These are phyloP conservation scores for Aspergillus incahuasiensis DNA, from an alignment of 495 filamentous ascomycete genomes.

Conservation along the genomic window DNA sequence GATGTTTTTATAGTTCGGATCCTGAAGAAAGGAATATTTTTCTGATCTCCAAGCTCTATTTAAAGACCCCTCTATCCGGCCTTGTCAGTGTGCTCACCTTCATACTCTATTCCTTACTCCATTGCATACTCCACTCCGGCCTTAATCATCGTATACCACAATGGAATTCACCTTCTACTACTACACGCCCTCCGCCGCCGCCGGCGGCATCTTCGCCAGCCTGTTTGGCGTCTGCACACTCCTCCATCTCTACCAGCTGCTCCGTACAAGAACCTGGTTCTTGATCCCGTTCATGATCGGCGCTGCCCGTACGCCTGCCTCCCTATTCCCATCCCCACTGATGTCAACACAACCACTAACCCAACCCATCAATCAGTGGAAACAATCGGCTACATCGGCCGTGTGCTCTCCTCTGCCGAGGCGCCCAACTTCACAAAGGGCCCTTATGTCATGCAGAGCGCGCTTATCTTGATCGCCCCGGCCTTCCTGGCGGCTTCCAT, in stretches of 20 bases:
- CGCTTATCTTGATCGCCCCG: conserved; percentile 49
- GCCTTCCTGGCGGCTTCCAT: conserved; percentile 51
- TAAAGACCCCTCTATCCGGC: background rate
- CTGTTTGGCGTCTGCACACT: conserved; percentile 43
- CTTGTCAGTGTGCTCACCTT: background rate
- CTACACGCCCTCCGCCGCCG: conserved; percentile 47
- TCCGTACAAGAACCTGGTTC: conserved; percentile 46
- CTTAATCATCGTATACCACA: too few relatives aligned
- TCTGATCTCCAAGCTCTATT: background rate
- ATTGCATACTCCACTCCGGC: background rate
- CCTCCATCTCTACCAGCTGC: conserved; percentile 42
- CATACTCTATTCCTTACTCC: too few relatives aligned
- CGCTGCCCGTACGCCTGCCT: conserved; percentile 40
- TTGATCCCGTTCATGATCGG: conserved; percentile 54
- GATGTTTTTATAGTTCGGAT: background rate
- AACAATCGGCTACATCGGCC: conserved; percentile 37
- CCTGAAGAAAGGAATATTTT: background rate
- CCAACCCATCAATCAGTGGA: conserved; percentile 26
- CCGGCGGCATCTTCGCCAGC: conserved; percentile 46
- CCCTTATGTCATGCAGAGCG: conserved; percentile 48
- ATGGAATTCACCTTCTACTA: conserved; percentile 24
- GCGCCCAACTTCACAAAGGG: conserved; percentile 23
- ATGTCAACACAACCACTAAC: background rate
- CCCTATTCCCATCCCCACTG: background rate
- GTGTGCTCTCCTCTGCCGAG: conserved; percentile 30